Evolutionary conservation across 1,284 basidiomycete species (phyloP), one percentile per base, ranked within the genome.

Genomic region (Xanthoconium separans): DNA sequence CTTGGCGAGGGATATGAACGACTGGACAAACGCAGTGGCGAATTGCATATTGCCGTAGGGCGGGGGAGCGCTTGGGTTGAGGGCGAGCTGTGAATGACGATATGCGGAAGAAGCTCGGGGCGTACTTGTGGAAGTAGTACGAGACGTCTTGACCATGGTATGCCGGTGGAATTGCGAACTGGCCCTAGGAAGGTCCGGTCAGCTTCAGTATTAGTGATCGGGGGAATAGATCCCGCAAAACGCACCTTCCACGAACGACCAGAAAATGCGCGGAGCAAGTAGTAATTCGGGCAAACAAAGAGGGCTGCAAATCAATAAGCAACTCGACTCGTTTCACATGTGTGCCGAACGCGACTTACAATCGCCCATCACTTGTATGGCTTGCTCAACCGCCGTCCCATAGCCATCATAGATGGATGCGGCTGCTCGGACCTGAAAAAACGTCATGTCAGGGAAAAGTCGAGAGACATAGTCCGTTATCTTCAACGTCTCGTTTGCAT

Each of bases 1-100:
- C 20, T 56, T 60, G 15, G 50, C 57, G 13, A 70, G 20, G 8
- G 58, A 56, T 31, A 66, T 46, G 51, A 68, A 70, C 5, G 61
- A 56, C n/a, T 66, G 45, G 6, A 56, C 49, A 24, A 70, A 69
- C 2, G 69, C 67, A 0, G 54, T 57, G 24, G 55, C 54, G 51
- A 70, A 67, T 42, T 50, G 16, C 0, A 50, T 27, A 47, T 70
- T 61, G 13, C 62, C 40, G 45, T 61, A 65, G 0, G 44, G n/a
- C 20, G 58, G 65, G 10, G 36, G 45, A 8, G n/a, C 4, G 15
- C 6, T 16, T n/a, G 27, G 27, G 7, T 59, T 58, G 27, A 7
- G 6, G 27, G 40, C 10, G n/a, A 13, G 12, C 1, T 15, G 2
- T 1, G 4, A 18, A 16, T 36, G 4, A 56, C 2, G 22, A 18